Base-by-base conservation (phyloP, 805 yeast genomes). In the Starmerella apicola region DNA sequence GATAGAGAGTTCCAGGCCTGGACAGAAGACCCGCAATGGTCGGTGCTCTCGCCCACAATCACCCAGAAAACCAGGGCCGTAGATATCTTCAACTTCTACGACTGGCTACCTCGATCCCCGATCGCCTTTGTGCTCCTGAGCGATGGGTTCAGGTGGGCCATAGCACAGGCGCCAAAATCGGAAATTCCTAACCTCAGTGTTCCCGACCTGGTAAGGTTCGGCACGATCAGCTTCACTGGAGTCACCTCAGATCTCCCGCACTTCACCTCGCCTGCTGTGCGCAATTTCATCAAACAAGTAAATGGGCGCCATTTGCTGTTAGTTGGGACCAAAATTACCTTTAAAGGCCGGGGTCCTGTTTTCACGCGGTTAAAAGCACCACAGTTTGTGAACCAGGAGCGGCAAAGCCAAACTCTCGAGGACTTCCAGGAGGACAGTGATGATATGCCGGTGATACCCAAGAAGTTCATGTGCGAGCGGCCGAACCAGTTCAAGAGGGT, bases 391-490 rank as follows among this genome's bases (percentile, higher is more conserved):
- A 21, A 5, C 10, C 21, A 5, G 9, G 32, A 6, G 7, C 7
- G n/a, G n/a, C n/a, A n/a, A 12, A 8, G 20, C 17, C 17, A 13
- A 27, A 27, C 17, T 6, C 7, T 17, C 30, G 15, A 27, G 15
- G 17, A 27, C 30, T 12, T 15, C n/a, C 4, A n/a, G n/a, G 25
- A 19, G 5, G 34, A 20, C 13, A 13, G 16, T 5, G 5, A 17
- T n/a, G 25, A 20, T 12, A 9, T 20, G 9, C 9, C 20, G n/a
- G 15, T 12, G 26, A 17, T 20, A 7, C 34, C 24, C 15, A 34
- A 6, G 46, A 39, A 46, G 74, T 67, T 3, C 79, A 80, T 18
- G 72, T 52, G 78, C 78, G 73, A 16, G 73, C 47, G 1, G 62
- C 59, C 39, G 3, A 18, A 5, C 10, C 22, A 25, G 28, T 37